A percentile compares a stretch with the other conserved stretches of the same genome.
phyloP scores from a whole-genome alignment of 768 basidiomycete species.

The Mycena alexandri region DNA sequence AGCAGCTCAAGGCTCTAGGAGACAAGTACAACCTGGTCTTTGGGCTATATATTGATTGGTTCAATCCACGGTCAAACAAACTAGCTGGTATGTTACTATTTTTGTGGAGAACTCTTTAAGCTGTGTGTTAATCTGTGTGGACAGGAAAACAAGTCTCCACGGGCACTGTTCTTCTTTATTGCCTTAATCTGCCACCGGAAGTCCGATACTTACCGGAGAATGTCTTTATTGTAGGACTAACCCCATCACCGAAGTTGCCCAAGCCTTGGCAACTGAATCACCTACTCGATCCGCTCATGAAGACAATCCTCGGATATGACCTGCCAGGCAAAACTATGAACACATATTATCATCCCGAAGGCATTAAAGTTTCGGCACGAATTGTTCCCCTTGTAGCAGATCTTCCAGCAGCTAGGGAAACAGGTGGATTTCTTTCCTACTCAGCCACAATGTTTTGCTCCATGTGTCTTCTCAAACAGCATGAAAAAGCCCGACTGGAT shows the following conservation, averaged over 20 bases:
- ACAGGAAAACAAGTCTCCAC: slow-evolving; percentile 19
- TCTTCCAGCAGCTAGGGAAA: slow-evolving; percentile 33
- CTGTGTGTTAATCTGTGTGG: not conserved
- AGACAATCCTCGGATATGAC: slow-evolving; percentile 13
- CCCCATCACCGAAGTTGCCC: slow-evolving; percentile 45
- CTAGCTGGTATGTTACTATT: slow-evolving; percentile 31
- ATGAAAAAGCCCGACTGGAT: slow-evolving; percentile 33
- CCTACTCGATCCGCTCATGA: slow-evolving; percentile 24
- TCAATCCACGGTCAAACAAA: slow-evolving; percentile 41
- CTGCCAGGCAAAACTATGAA: slow-evolving; percentile 17
- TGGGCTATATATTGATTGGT: slow-evolving; percentile 42
- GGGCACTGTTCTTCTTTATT: slow-evolving; percentile 35
- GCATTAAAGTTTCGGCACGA: slow-evolving; percentile 29
- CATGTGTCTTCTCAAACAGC: slow-evolving; percentile 28
- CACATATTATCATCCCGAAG: slow-evolving; percentile 32
- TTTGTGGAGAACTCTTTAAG: not conserved
- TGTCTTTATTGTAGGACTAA: slow-evolving; percentile 42
- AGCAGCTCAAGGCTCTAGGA: not conserved
- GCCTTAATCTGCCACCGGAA: slow-evolving; percentile 44
- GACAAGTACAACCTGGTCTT: slow-evolving; percentile 33
- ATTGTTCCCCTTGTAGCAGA: slow-evolving; percentile 39
- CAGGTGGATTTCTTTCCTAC: slow-evolving; percentile 35
- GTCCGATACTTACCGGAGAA: slow-evolving; percentile 41
- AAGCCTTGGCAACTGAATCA: slow-evolving; percentile 34
- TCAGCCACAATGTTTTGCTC: slow-evolving; percentile 38